Percentiles rank a stretch among this genome's conserved stretches.
phyloP scores from a whole-genome alignment of 371 early-diverging fungal species.

The Lichtheimia ornata region DNA sequence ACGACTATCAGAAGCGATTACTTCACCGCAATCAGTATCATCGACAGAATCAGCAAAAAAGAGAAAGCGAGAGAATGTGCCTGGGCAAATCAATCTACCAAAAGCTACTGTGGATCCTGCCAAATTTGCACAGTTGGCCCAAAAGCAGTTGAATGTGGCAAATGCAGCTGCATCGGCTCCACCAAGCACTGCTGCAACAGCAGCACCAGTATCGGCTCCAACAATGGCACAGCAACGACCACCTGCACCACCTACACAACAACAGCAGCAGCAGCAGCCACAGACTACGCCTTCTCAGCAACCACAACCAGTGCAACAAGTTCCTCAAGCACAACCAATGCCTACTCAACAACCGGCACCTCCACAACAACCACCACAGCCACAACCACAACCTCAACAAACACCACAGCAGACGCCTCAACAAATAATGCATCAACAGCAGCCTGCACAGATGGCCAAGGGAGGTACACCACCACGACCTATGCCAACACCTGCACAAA shows the following conservation, averaged over 20 bases:
- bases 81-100: constrained; percentile 40
- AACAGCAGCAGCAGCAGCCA: constrained; percentile 13
- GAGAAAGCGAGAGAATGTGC: constrained; percentile 45
- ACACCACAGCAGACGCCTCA: constrained; percentile 23
- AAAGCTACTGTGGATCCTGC: constrained; percentile 41
- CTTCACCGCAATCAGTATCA: constrained; percentile 36
- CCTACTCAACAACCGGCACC: constrained; percentile 17
- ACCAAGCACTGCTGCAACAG: constrained; percentile 3
- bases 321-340: constrained; percentile 11
- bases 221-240: constrained; percentile 14
- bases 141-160: constrained; percentile 19
- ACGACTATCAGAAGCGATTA: constrained; percentile 7
- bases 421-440: constrained; percentile 22
- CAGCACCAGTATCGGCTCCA: constrained; percentile 12
- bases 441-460: not conserved
- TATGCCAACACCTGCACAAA: not conserved
- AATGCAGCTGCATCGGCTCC: constrained; percentile 10
- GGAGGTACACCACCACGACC: not conserved
- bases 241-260: constrained; percentile 14
- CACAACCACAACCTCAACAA: constrained; percentile 16
- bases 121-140: constrained; percentile 29
- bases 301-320: constrained; percentile 15
- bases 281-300: constrained; percentile 9
- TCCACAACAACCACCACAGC: constrained; percentile 18
- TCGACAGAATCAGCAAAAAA: constrained; percentile 28